A percentile compares a stretch with the other conserved stretches of the same genome.
phyloP scores from a whole-genome alignment of 2,329 filamentous ascomycete genomes.

The Fusarium pininemorale region DNA sequence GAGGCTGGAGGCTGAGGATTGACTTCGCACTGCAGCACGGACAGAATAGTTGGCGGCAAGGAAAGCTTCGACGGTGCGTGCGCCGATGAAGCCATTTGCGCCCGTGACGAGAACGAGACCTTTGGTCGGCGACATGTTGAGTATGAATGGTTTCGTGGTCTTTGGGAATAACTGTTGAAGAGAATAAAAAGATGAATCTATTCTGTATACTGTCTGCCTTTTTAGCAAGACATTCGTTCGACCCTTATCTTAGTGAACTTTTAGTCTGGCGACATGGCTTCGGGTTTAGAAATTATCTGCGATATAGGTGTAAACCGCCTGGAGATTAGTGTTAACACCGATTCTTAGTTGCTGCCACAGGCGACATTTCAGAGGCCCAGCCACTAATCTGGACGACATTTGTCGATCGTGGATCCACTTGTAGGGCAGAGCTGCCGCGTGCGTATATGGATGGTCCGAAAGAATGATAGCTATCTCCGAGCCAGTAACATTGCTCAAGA shows the following conservation, averaged over 20 bases:
- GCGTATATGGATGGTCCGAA: background rate
- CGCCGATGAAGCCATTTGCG: conserved; percentile 20
- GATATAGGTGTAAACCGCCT: background rate
- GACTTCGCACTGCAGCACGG: conserved; percentile 3
- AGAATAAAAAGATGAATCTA: no score
- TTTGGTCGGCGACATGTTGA: conserved; percentile 1
- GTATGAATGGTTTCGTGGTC: no score
- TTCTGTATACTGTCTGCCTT: background rate
- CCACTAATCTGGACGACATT: background rate
- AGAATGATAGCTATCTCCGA: background rate
- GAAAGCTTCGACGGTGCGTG: conserved; percentile 14
- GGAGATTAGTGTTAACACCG: conserved; percentile 4
- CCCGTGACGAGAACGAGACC: conserved; percentile 13
- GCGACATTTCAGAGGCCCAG: background rate
- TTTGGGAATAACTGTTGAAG: background rate
- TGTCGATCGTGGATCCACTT: background rate
- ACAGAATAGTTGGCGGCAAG: conserved; percentile 4
- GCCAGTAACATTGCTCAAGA: background rate
- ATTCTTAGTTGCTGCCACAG: no score
- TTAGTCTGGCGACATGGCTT: background rate
- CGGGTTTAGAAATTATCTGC: background rate
- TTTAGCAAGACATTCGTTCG: background rate
- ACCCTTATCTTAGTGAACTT: background rate
- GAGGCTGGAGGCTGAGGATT: conserved; percentile 1
- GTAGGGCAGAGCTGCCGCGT: background rate